Percentiles rank a stretch among this genome's conserved stretches.
These are phyloP conservation scores for Aspergillus piperis DNA, from an alignment of 2,329 filamentous ascomycete genomes.

Conservation along the genomic window DNA sequence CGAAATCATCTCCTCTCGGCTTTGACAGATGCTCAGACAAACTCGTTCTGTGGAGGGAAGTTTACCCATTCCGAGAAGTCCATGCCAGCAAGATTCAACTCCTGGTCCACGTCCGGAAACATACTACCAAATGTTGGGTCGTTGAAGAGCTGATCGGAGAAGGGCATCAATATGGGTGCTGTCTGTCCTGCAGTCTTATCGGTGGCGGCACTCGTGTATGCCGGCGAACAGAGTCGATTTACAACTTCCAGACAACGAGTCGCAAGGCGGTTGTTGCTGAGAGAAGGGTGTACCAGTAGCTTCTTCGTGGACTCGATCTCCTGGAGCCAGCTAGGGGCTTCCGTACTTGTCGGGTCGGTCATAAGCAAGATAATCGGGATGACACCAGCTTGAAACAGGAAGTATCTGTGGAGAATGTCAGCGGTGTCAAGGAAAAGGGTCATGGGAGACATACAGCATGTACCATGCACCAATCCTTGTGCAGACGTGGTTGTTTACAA, in stretches of 20 bases:
- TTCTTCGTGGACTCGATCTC: slow-evolving; percentile 45
- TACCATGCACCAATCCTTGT: slow-evolving; percentile 48
- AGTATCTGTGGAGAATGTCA: slow-evolving; percentile 34
- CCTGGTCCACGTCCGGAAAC: slow-evolving; percentile 38
- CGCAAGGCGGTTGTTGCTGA: slow-evolving; percentile 43
- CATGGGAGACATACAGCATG: slow-evolving; percentile 38
- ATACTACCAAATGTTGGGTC: slow-evolving; percentile 38
- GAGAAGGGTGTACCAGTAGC: slow-evolving; percentile 41
- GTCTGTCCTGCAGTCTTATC: slow-evolving; percentile 22
- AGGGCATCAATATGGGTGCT: slow-evolving; percentile 36
- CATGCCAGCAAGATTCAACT: slow-evolving; percentile 34
- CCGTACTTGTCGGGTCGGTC: slow-evolving; percentile 42
- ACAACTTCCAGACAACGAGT: slow-evolving; percentile 43
- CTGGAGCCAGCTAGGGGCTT: slow-evolving; percentile 40
- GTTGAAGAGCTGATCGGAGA: slow-evolving; percentile 39
- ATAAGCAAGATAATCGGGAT: slow-evolving; percentile 48
- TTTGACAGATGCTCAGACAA: slow-evolving; percentile 10
- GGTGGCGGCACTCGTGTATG: slow-evolving; percentile 22
- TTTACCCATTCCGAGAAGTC: slow-evolving; percentile 46
- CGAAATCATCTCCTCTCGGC: background rate
- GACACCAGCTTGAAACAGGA: slow-evolving; percentile 49
- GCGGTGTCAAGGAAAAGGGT: background rate
- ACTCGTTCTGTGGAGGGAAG: slow-evolving; percentile 31
- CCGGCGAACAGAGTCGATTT: slow-evolving; percentile 40
- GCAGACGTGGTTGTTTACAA: slow-evolving; percentile 42